These are phyloP conservation scores for Taphrina deformans DNA, from an alignment of 1,139 yeast genomes.

Conservation along the genomic window DNA sequence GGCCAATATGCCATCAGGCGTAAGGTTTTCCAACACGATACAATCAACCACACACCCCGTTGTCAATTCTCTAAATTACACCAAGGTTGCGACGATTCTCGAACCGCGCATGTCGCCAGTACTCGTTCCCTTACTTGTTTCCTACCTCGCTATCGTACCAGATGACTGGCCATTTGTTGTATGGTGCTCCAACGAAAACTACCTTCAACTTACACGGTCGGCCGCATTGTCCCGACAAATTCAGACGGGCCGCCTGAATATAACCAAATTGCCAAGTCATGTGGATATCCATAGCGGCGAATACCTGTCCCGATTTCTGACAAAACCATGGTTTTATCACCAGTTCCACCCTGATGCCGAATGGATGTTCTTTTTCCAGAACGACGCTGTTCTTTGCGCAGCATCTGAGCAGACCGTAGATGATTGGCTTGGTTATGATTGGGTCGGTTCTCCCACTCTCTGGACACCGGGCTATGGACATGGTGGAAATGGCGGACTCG, in stretches of 20 bases:
- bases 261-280: constrained; percentile 14
- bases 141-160: constrained; percentile 16
- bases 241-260: constrained; percentile 8
- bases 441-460: constrained; percentile 16
- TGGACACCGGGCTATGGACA: constrained; percentile 11
- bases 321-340: constrained; percentile 30
- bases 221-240: not conserved
- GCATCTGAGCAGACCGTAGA: constrained; percentile 23
- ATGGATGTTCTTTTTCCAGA: constrained; percentile 31
- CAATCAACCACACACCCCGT: not conserved
- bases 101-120: constrained; percentile 17
- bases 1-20: not conserved
- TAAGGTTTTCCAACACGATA: not conserved
- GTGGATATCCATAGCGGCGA: constrained; percentile 21
- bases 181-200: constrained; percentile 24
- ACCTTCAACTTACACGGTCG: not conserved
- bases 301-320: constrained; percentile 14
- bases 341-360: constrained; percentile 18
- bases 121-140: not conserved
- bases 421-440: constrained; percentile 32
- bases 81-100: constrained; percentile 28
- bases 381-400: constrained; percentile 15
- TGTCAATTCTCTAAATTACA: not conserved
- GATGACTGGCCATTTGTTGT: constrained; percentile 22
- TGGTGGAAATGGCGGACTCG: constrained; percentile 26